Conservation (phyloP, 805 yeast genomes). For the Yarrowia phangngaensis region DNA sequence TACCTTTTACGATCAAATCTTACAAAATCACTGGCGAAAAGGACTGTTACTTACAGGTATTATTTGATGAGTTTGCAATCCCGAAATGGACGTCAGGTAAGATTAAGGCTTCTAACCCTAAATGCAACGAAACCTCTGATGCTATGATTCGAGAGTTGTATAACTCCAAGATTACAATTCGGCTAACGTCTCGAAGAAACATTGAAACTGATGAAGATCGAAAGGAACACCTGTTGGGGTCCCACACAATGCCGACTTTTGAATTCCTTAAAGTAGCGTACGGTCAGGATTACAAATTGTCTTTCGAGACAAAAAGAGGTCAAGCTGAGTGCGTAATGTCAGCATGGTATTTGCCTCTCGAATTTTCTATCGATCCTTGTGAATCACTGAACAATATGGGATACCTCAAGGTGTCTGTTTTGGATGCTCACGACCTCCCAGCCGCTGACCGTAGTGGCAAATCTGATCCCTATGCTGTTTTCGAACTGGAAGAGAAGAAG, state of each 20-base stretch:
- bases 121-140: conserved; percentile 60
- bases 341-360: conserved; percentile 76
- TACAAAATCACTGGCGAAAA: conserved; percentile 50
- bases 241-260: conserved; percentile 60
- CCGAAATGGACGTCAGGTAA: conserved; percentile 57
- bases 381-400: conserved; percentile 80
- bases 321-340: conserved; percentile 46
- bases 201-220: conserved; percentile 45
- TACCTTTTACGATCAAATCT: conserved; percentile 61
- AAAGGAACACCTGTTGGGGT: conserved; percentile 46
- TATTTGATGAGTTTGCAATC: conserved; percentile 71
- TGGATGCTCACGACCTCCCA: conserved; percentile 63
- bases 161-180: conserved; percentile 61
- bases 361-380: conserved; percentile 56
- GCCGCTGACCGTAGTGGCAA: conserved; percentile 90
- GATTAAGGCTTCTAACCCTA: conserved; percentile 41
- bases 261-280: conserved; percentile 65
- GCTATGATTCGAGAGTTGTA: conserved; percentile 72
- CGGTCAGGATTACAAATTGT: conserved; percentile 54
- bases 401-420: conserved; percentile 54
- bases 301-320: conserved; percentile 51
- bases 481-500: conserved; percentile 60
- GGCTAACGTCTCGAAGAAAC: conserved; percentile 53
- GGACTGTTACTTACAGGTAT: conserved; percentile 67
- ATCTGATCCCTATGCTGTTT: conserved; percentile 83